phyloP scores from a whole-genome alignment of 768 basidiomycete genomes.

The Omphalotus guepiniiformis region DNA sequence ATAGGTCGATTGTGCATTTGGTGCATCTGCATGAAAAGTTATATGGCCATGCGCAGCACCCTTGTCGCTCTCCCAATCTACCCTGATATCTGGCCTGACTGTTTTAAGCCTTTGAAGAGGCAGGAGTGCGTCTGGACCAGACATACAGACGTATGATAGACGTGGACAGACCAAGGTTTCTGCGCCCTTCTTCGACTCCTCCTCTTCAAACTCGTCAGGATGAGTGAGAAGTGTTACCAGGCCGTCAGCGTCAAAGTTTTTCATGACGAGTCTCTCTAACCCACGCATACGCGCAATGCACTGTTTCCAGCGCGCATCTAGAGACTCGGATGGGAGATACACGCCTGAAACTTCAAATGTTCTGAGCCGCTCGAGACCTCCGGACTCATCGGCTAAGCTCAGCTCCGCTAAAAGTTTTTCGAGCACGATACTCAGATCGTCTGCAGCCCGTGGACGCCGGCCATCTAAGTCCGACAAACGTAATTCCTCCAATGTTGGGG shows the following conservation, averaged over 20 bases:
- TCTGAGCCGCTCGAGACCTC: neutral
- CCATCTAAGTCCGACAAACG: conserved; percentile 6
- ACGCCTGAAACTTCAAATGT: neutral
- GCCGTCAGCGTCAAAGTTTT: neutral
- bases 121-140: neutral
- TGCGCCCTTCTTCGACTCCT: neutral
- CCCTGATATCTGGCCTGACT: neutral
- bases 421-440: neutral
- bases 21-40: neutral
- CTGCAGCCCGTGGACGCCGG: neutral
- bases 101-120: neutral
- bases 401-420: neutral
- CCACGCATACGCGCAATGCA: neutral
- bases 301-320: neutral
- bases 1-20: neutral
- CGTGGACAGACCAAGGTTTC: neutral
- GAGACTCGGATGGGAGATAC: neutral
- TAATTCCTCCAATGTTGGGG: neutral
- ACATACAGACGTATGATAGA: neutral
- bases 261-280: neutral
- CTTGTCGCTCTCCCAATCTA: neutral
- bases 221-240: neutral
- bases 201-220: no score
- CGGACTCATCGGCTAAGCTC: neutral
- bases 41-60: neutral